A percentile compares a stretch with the other conserved stretches of the same genome.
Evolutionary conservation across 2,329 filamentous ascomycete species (phyloP).

Genomic region (Cladosporium austrohemisphaericum): DNA sequence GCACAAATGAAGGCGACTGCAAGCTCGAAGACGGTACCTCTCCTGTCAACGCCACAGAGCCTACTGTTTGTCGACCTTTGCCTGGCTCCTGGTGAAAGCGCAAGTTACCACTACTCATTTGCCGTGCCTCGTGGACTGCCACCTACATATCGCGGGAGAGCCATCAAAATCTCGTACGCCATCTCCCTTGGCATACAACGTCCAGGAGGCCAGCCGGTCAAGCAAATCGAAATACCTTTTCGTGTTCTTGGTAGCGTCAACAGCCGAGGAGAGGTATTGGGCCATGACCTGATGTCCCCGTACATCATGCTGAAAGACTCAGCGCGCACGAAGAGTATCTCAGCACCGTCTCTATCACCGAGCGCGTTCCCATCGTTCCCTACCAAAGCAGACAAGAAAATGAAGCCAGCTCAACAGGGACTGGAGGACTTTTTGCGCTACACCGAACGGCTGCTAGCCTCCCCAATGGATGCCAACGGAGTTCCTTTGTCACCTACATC

Average conservation of each 20-base stretch:
- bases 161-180: slow-evolving; percentile 90
- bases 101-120: slow-evolving; percentile 81
- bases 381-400: slow-evolving; percentile 38
- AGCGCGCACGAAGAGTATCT: slow-evolving; percentile 53
- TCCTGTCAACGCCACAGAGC: slow-evolving; percentile 92
- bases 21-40: slow-evolving; percentile 79
- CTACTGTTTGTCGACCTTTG: slow-evolving; percentile 92
- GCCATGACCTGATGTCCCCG: slow-evolving; percentile 90
- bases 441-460: slow-evolving; percentile 68
- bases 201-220: slow-evolving; percentile 74
- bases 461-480: slow-evolving; percentile 51
- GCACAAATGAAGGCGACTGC: slow-evolving; percentile 90
- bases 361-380: slow-evolving; percentile 19
- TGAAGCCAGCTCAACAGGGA: slow-evolving; percentile 29
- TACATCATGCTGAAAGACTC: slow-evolving; percentile 85
- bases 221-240: slow-evolving; percentile 89
- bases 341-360: slow-evolving; percentile 15
- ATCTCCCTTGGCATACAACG: slow-evolving; percentile 89
- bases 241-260: slow-evolving; percentile 91
- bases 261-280: slow-evolving; percentile 78
- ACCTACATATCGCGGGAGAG: slow-evolving; percentile 83
- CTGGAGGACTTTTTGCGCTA: slow-evolving; percentile 70
- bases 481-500: slow-evolving; percentile 70
- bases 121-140: slow-evolving; percentile 83
- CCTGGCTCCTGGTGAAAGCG: slow-evolving; percentile 82